Conservation (phyloP, 2,329 filamentous ascomycete genomes). For the Eutypella sp. region DNA sequence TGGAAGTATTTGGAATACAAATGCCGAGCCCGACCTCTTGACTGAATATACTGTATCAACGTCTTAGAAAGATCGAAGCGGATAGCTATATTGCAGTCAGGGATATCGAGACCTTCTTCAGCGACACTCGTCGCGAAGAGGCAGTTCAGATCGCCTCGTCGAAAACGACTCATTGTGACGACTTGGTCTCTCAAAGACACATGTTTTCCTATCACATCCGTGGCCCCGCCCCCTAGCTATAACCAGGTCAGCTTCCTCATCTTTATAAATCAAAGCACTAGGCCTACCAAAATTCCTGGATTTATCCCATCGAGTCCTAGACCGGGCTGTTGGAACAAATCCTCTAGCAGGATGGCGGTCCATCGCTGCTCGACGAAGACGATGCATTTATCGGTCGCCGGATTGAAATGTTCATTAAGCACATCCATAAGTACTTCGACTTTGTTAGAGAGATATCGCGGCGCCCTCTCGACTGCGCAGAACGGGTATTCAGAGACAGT, state of each 20-base stretch:
- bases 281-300: slow-evolving; percentile 50
- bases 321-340: slow-evolving; percentile 55
- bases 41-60: slow-evolving; percentile 93
- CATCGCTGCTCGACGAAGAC: slow-evolving; percentile 79
- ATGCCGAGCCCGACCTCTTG: slow-evolving; percentile 78
- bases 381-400: slow-evolving; percentile 64
- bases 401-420: slow-evolving; percentile 58
- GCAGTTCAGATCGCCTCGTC: slow-evolving; percentile 54
- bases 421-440: slow-evolving; percentile 57
- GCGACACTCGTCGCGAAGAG: slow-evolving; percentile 63
- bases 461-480: slow-evolving; percentile 22
- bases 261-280: neutral
- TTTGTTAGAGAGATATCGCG: slow-evolving; percentile 63
- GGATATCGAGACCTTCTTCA: slow-evolving; percentile 64
- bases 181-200: slow-evolving; percentile 72
- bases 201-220: slow-evolving; percentile 50
- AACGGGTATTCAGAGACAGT: slow-evolving; percentile 51
- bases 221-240: slow-evolving; percentile 36
- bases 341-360: slow-evolving; percentile 68
- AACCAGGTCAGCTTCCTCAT: slow-evolving; percentile 12
- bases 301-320: slow-evolving; percentile 53
- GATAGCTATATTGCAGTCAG: slow-evolving; percentile 62
- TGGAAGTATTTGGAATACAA: slow-evolving; percentile 73
- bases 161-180: slow-evolving; percentile 62
- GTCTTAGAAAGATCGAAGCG: slow-evolving; percentile 85